Evolutionary conservation across 2,329 filamentous ascomycete genomes (phyloP).

Genomic region (Blastomyces silverae): DNA sequence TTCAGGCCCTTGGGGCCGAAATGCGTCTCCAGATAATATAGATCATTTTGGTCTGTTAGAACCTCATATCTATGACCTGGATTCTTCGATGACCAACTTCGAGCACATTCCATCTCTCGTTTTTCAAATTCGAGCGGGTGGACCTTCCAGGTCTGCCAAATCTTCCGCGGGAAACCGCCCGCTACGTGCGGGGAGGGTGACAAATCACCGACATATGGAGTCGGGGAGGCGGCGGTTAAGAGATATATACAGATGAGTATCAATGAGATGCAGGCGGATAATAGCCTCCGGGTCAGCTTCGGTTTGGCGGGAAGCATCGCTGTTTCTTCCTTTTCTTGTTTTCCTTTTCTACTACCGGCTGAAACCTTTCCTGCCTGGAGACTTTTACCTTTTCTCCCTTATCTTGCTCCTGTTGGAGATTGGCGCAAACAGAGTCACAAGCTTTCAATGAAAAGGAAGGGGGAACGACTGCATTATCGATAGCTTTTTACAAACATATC

Average conservation of each 20-base stretch:
- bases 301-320: constrained; percentile 1
- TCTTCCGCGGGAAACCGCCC: constrained; percentile 56
- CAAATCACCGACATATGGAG: constrained; percentile 24
- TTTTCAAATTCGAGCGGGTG: constrained; percentile 60
- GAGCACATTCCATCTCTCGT: constrained; percentile 54
- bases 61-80: constrained; percentile 62
- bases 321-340: neutral
- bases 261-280: constrained; percentile 39
- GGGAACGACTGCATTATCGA: constrained; percentile 5
- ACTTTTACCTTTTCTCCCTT: neutral
- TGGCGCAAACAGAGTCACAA: constrained; percentile 34
- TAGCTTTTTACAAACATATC: constrained; percentile 4
- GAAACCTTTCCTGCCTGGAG: neutral
- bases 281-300: constrained; percentile 5
- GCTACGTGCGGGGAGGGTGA: constrained; percentile 22
- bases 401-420: neutral
- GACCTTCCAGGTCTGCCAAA: constrained; percentile 73
- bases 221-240: constrained; percentile 39
- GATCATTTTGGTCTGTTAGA: constrained; percentile 60
- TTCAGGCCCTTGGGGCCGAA: constrained; percentile 60
- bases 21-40: constrained; percentile 61
- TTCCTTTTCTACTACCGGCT: neutral
- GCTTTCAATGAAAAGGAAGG: constrained; percentile 24
- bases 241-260: constrained; percentile 44
- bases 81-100: constrained; percentile 61